Conservation (phyloP, 2,329 filamentous ascomycete species). For the Penicillium glabrum region DNA sequence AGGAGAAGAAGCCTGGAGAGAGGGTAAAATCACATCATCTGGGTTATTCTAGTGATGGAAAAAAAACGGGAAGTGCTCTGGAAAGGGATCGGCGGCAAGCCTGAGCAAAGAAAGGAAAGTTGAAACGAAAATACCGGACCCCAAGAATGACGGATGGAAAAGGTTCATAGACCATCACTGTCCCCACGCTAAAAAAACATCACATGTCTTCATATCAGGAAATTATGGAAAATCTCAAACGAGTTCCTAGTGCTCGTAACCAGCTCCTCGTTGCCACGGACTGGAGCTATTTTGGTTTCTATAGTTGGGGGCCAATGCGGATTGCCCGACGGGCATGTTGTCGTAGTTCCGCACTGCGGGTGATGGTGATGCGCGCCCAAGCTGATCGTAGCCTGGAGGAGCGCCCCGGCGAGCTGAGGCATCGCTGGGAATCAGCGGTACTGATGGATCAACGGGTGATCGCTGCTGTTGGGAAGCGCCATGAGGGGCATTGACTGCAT, state of each 20-base stretch:
- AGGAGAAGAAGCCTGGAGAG: conserved; percentile 13
- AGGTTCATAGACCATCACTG: conserved; percentile 25
- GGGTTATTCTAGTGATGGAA: conserved; percentile 7
- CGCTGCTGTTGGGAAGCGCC: conserved; percentile 37
- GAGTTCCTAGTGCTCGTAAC: conserved; percentile 57
- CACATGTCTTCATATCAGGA: conserved; percentile 41
- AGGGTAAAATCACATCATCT: background rate
- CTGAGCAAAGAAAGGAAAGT: conserved; percentile 12
- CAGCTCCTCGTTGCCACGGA: conserved; percentile 66
- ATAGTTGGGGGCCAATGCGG: conserved; percentile 31
- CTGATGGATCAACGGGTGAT: conserved; percentile 50
- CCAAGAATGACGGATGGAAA: conserved; percentile 21
- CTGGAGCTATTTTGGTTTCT: conserved; percentile 56
- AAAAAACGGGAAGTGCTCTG: conserved; percentile 10
- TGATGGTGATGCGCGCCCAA: conserved; percentile 26
- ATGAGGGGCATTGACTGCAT: conserved; percentile 20
- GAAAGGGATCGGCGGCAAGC: conserved; percentile 12
- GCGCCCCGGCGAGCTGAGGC: conserved; percentile 39
- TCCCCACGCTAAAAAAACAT: conserved; percentile 31
- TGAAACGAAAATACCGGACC: conserved; percentile 20
- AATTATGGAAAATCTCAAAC: conserved; percentile 21
- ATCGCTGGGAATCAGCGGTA: conserved; percentile 49
- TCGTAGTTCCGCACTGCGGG: conserved; percentile 35
- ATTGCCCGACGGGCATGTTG: conserved; percentile 34
- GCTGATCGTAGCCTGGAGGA: conserved; percentile 38